These are phyloP conservation scores for Chaetomium sp. DNA, from an alignment of 2,329 filamentous ascomycete species.

Conservation along the genomic window DNA sequence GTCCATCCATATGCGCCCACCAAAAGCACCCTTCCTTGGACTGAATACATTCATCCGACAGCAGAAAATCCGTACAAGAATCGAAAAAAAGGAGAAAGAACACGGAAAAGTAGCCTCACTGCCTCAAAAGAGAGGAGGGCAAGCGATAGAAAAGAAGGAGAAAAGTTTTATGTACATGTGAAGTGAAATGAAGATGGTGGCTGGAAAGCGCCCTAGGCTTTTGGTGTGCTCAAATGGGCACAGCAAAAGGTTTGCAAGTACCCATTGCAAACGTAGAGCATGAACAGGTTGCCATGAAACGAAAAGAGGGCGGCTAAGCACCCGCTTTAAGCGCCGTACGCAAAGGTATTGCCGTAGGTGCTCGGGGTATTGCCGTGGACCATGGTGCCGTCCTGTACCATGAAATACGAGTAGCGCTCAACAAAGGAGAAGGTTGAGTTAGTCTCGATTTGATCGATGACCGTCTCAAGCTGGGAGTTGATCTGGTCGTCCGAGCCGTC, in stretches of 20 bases:
- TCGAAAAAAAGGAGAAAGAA: background rate
- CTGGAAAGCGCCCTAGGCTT: background rate
- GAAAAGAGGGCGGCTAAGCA: background rate
- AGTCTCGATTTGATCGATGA: slow-evolving; percentile 43
- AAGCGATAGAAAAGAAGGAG: slow-evolving; percentile 5
- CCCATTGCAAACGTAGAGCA: background rate
- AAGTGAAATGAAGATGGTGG: slow-evolving; percentile 4
- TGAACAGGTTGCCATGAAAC: background rate
- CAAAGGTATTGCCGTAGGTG: slow-evolving; percentile 44
- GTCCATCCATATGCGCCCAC: too few relatives aligned
- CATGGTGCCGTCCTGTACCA: slow-evolving; percentile 41
- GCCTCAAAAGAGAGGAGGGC: background rate
- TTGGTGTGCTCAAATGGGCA: background rate
- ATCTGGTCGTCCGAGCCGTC: slow-evolving; percentile 38
- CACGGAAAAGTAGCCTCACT: background rate
- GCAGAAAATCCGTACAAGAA: slow-evolving; percentile 3
- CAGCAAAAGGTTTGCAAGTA: background rate
- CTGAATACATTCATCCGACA: too few relatives aligned
- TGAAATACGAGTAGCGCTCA: slow-evolving; percentile 53
- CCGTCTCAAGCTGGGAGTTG: slow-evolving; percentile 42
- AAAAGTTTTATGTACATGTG: slow-evolving; percentile 14
- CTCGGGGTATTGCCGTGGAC: slow-evolving; percentile 35
- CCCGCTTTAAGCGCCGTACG: slow-evolving; percentile 30
- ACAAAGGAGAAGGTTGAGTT: slow-evolving; percentile 42
- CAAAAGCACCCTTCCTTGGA: too few relatives aligned